Evolutionary conservation across 257 asterid genomes (phyloP), one percentile per base, ranked within the genome.

Genomic region (Solanum sitiens): DNA sequence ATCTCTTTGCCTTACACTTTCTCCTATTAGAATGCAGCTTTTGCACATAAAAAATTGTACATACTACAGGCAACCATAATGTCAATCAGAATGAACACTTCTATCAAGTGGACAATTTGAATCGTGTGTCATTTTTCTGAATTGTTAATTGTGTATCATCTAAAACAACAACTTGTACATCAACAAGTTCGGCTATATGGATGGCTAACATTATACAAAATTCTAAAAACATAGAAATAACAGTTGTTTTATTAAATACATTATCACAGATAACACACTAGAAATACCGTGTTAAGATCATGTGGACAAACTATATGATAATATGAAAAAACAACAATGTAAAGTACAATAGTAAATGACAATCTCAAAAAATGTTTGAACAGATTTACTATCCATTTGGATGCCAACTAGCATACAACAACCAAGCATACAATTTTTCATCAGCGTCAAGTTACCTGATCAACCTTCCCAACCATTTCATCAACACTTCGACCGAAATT

Each of bases 381-480:
- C n/a, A 53, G 33, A 56, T 42, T 25, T 25, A 65, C 59, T 67
- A 67, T 63, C 59, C 40, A 44, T 63, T 8, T 63, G 76, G 79
- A 63, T 70, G 37, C 30, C 73, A 86, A 73, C 75, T 72, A 47
- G 87, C 40, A 35, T 30, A 72, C 37, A 71, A 59, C 45, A 35
- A 50, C 7, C 18, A 61, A 87, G 68, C 72, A 13, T 82, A 89
- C 47, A 74, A 65, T 61, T 20, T 27, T 80, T 23, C 59, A 53
- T 68, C 18, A 20, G 25, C 77, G 50, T 67, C 47, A 37, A 71
- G 84, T 77, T 72, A 92, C 96, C 95, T 93, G 90, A 77, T 92
- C 94, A 84, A 94, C 93, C 91, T 90, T 88, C 59, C 53, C 16
- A 40, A 75, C 90, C 75, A 93, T 85, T 76, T 92, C 96, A 80